A percentile compares a stretch with the other conserved stretches of the same genome.
phyloP scores from a whole-genome alignment of 148 eudicot genomes.

The Rhododendron kiyosumense region DNA sequence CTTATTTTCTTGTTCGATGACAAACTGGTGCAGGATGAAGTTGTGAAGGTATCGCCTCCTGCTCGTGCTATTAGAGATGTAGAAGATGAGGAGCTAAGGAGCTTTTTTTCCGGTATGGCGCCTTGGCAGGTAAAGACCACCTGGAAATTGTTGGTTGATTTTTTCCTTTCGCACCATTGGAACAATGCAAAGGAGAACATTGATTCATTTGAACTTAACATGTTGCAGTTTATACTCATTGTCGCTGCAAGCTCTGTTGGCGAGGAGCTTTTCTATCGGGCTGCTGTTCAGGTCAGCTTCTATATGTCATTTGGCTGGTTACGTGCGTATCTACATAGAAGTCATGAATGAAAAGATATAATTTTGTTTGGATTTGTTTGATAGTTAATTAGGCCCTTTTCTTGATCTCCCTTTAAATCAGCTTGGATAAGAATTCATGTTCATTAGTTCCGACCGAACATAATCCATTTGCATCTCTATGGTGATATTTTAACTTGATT shows the following conservation, averaged over 20 bases:
- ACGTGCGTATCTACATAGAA: no score
- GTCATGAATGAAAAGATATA: neutral
- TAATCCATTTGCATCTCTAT: neutral
- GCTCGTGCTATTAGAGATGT: conserved; percentile 99
- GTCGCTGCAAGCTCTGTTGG: conserved; percentile 98
- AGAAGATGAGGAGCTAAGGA: conserved; percentile 92
- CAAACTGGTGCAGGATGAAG: conserved; percentile 69
- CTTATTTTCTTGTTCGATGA: neutral
- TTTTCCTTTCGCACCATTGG: neutral
- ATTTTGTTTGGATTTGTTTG: neutral
- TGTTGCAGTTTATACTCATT: conserved; percentile 74
- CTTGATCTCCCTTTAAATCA: neutral
- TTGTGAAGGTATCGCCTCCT: conserved; percentile 92
- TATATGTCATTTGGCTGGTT: neutral
- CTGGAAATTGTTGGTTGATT: neutral
- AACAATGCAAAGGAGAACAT: neutral
- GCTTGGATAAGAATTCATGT: neutral
- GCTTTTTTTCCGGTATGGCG: conserved; percentile 95
- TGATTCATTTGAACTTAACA: conserved; percentile 11
- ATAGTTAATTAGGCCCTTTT: neutral
- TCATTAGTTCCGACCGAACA: neutral
- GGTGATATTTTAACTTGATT: neutral
- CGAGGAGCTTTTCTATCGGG: conserved; percentile 97
- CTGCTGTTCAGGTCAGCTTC: conserved; percentile 85
- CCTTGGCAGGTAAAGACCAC: conserved; percentile 85